Evolutionary conservation across 2,329 filamentous ascomycete genomes (phyloP), one percentile per base, ranked within the genome.

Genomic region (Chrysoporthe cubensis): DNA sequence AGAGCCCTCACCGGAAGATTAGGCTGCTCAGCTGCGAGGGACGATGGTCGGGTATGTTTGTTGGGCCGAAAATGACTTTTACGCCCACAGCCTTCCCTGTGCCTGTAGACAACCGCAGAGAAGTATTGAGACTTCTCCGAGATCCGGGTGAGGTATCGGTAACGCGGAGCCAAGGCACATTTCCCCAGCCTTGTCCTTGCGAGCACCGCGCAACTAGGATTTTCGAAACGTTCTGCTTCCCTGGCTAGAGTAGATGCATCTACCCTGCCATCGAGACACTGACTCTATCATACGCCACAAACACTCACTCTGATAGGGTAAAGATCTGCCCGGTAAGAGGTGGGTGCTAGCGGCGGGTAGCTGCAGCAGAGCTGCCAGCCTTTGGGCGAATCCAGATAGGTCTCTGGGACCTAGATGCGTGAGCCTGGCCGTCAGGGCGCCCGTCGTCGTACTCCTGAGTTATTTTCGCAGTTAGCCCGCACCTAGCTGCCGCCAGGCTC

Each of bases 211-310:
- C 66, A 54, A 21, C 65, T 54, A 61, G 34, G 40, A 40, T 64
- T 70, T 61, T 65, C 68, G 68, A 68, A 68, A 66, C 62, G 64
- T 68, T 66, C 75, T 75, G 77, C 75, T 77, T 76, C 76, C 75
- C 80, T 80, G 80, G 80, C 78, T 75, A 78, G 73, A 74, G 74
- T 46, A 44, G 43, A 80, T 85, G 83, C 83, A 83, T 75, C 76
- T 78, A 84, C 75, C 83, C 83, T 83, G 75, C 77, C 76, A 76
- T 78, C 77, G 80, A 78, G 79, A 73, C 74, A 76, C 79, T 77
- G 73, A 76, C 78, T 78, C 78, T 80, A 80, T 76, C 76, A 82
- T 78, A 80, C 78, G 80, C 81, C 81, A 82, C 81, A 81, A 80
- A 80, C 79, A 80, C 74, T 72, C 74, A 71, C 72, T 78, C 76